A percentile compares a stretch with the other conserved stretches of the same genome.
phyloP scores from a whole-genome alignment of 768 basidiomycete species.

The Lactarius sp. region DNA sequence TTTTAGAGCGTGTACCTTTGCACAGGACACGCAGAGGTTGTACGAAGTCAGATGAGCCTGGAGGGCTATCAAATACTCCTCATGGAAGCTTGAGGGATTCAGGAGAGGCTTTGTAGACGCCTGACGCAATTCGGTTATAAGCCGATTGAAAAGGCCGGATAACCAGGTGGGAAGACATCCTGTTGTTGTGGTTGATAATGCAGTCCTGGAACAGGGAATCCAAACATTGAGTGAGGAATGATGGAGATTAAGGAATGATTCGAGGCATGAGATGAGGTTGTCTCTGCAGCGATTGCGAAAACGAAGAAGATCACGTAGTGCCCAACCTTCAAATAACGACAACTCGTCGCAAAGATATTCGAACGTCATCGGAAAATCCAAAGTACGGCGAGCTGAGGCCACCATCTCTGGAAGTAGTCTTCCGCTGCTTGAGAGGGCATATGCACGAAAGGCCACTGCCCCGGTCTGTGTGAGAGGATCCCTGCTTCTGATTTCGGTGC shows the following conservation, averaged over 20 bases:
- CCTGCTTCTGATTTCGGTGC: too few relatives aligned
- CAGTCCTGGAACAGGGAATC: background rate
- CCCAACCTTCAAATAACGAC: background rate
- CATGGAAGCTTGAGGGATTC: background rate
- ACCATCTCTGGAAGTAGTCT: background rate
- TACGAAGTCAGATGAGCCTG: background rate
- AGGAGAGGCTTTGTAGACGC: background rate
- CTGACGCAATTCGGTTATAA: background rate
- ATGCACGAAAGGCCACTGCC: conserved; percentile 6
- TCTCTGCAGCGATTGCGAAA: conserved; percentile 5
- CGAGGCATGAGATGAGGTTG: background rate
- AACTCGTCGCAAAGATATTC: too few relatives aligned
- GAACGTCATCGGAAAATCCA: too few relatives aligned
- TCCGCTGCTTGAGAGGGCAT: background rate
- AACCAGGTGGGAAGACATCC: background rate
- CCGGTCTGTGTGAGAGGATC: too few relatives aligned
- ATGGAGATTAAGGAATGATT: background rate
- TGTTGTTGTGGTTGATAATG: too few relatives aligned
- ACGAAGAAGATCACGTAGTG: background rate
- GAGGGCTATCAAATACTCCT: background rate
- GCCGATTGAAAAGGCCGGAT: background rate
- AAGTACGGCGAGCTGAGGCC: too few relatives aligned
- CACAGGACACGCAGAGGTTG: background rate
- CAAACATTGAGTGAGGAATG: background rate
- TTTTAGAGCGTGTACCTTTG: background rate